Base-by-base conservation (phyloP, 1,284 basidiomycete species). In the Rhodotorula sp. region DNA sequence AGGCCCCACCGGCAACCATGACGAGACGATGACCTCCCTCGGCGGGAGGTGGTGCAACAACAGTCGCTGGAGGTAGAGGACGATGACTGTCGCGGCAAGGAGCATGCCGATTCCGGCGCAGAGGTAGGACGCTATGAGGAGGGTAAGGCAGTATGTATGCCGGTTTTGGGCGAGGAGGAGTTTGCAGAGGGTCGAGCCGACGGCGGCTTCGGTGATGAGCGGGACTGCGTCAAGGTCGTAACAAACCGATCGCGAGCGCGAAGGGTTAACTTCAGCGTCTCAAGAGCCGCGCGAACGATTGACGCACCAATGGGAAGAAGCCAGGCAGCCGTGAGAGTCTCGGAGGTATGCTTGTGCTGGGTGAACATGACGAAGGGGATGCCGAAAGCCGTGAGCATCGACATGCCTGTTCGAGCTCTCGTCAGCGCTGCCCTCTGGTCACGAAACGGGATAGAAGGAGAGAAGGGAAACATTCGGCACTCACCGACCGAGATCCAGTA, bases 291-390 rank as follows among this genome's bases (percentile, higher is more conserved):
- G 32, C 27, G 27, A 11, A 17, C 4, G 48, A 24, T n/a, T 47
- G 15, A 20, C 71, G 22, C 13, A 73, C 71, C 74, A 66, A 77
- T 69, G 30, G 77, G 77, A 2, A 78, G 67, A 6, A 78, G 64
- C 77, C 77, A 78, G 2, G 75, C 72, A 4, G 77, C 77, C 1
- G 76, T 78, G 49, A 78, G 63, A 11, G 70, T 68, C 34, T 77
- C 77, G 22, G 67, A 46, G 2, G 66, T 66, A 55, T 77, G 73
- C 20, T 65, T 68, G 54, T 77, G 76, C n/a, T 62, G 52, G 4
- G 74, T 78, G 59, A 74, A 73, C 74, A 77, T 76, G 36, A 70
- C 53, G 60, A 64, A 68, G 0, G 73, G 73, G 6, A 74, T 71
- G n/a, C 71, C 71, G 52, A 74, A 74, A 10, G 71, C 59, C 8